Evolutionary conservation across 176 grass and related monocot species (phyloP).

Genomic region (Chloris gayana): DNA sequence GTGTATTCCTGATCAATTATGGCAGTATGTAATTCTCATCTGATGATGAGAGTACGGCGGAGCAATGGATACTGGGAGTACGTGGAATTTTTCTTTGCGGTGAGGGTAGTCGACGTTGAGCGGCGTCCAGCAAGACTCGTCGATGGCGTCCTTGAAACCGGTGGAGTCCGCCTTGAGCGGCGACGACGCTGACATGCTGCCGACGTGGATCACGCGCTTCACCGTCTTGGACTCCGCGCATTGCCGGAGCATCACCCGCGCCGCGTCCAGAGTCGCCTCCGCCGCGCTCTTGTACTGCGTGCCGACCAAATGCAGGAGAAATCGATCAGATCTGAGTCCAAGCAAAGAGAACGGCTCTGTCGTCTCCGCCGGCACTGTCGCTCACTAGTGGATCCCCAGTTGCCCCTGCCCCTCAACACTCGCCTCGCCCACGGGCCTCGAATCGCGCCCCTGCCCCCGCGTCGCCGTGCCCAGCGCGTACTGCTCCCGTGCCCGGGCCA

Average conservation of each 20-base stretch:
- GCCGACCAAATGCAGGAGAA: neutral
- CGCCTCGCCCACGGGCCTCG: no score
- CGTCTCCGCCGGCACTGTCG: no score
- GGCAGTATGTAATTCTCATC: no score
- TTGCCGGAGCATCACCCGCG: conserved; percentile 42
- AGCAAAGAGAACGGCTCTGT: no score
- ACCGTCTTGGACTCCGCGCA: conserved; percentile 57
- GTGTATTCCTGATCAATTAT: conserved; percentile 41
- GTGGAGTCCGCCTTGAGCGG: conserved; percentile 38
- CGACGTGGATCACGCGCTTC: conserved; percentile 67
- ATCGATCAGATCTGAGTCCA: neutral
- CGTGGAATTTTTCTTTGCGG: conserved; percentile 34
- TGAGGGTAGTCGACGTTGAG: conserved; percentile 41
- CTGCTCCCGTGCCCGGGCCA: conserved; percentile 29
- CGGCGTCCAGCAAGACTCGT: conserved; percentile 61
- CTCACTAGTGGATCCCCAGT: no score
- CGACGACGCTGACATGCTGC: conserved; percentile 44
- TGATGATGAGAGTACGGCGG: no score
- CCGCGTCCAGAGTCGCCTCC: conserved; percentile 31
- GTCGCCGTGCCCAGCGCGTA: neutral
- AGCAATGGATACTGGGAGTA: neutral
- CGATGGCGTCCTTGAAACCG: conserved; percentile 41
- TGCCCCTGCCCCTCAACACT: no score
- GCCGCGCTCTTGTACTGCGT: conserved; percentile 57
- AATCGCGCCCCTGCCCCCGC: no score